Conservation (phyloP, 140 eudicot genomes). For the Artemisia princeps region DNA sequence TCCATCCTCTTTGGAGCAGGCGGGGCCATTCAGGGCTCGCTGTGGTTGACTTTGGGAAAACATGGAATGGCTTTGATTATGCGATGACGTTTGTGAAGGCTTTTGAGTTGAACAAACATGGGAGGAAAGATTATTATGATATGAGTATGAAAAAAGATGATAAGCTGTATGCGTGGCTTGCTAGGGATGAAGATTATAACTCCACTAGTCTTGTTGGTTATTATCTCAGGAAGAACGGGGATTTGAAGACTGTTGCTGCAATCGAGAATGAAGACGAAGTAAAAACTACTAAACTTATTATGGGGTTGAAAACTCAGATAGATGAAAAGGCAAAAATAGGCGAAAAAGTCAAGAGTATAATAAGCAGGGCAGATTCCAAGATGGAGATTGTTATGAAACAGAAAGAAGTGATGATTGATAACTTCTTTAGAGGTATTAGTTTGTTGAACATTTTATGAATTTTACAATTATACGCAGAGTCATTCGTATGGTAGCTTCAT, state of each 20-base stretch:
- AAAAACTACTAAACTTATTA: conserved; percentile 34
- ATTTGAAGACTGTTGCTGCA: conserved; percentile 55
- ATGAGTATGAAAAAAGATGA: conserved; percentile 33
- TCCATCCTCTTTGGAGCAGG: conserved; percentile 53
- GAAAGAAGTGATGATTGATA: conserved; percentile 45
- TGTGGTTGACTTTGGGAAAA: conserved; percentile 45
- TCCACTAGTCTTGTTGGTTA: conserved; percentile 40
- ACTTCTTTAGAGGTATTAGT: conserved; percentile 44
- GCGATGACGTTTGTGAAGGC: conserved; percentile 56
- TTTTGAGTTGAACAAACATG: conserved; percentile 46
- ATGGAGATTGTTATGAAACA: conserved; percentile 37
- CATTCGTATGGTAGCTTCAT: too few relatives aligned
- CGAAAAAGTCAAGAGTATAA: conserved; percentile 43
- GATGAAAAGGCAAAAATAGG: conserved; percentile 36
- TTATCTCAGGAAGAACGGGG: conserved; percentile 48
- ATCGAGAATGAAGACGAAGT: conserved; percentile 42
- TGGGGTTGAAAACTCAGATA: conserved; percentile 31
- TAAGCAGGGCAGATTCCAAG: conserved; percentile 36
- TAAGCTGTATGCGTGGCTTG: conserved; percentile 71
- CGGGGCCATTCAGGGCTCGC: conserved; percentile 58
- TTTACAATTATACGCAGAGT: too few relatives aligned
- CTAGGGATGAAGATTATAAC: conserved; percentile 55
- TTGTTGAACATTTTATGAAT: too few relatives aligned
- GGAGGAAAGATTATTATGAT: conserved; percentile 46
- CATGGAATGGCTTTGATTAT: conserved; percentile 43